Evolutionary conservation across 768 basidiomycete species (phyloP), one percentile per base, ranked within the genome.

Genomic region (Xerocomus spinulosus): DNA sequence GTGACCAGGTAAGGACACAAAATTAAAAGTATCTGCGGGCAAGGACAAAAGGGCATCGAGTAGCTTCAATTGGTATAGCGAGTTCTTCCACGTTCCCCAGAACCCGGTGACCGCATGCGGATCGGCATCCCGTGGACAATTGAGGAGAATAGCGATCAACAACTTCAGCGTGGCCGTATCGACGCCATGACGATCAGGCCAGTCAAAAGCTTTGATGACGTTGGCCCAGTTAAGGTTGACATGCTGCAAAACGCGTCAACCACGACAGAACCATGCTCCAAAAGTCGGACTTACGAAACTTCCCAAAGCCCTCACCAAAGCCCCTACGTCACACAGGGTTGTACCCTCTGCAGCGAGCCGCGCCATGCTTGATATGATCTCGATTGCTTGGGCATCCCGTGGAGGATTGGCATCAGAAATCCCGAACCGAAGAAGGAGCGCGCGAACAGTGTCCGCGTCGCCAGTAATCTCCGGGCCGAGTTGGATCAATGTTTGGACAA

Each of bases 101-200:
- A 92, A 92, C 14, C 88, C 90, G 5, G 79, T 79, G 14, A 92
- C 88, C 4, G 88, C 87, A 53, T 90, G 89, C 8, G 78, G 80
- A 39, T 83, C 87, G 33, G 72, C 78, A 44, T 87, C 83, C 37
- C 87, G 82, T 38, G 91, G 85, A 15, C 85, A 82, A 55, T 90
- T 87, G 47, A 87, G 74, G 18, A 97, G 81, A 46, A 97, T 83
- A 50, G 90, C 85, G 42, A 95, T 89, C 57, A 97, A 70, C 42
- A 96, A 77, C 58, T 94, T 92, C 55, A 97, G 69, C 0, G 90
- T 91, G 26, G 88, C 84, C 3, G 90, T 93, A 63, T 95, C 92
- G 13, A 92, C 87, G 6, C 87, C 87, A 51, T 83, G 81, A 38
- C 91, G 81, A 63, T 89, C 84, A 6, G 85, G 75, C 67, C 82